A percentile compares a stretch with the other conserved stretches of the same genome.
Conservation (phyloP, 805 yeast species). For the Suhomyces prunicola region DNA sequence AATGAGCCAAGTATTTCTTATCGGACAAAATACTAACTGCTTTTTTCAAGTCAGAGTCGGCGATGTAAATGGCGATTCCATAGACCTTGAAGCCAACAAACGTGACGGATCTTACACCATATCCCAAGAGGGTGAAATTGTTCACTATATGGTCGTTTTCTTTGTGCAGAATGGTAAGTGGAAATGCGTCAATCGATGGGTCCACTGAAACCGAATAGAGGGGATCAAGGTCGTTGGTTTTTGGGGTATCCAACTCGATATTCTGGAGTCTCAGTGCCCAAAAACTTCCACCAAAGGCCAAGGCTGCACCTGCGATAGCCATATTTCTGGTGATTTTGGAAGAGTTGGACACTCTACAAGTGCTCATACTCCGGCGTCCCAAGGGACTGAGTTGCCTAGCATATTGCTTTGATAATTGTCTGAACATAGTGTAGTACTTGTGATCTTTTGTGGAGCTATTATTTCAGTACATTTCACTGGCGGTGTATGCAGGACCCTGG, state of each 20-base stretch:
- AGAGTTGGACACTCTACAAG: neutral
- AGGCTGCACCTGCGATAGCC: neutral
- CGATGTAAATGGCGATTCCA: conserved; percentile 79
- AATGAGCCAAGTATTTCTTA: neutral
- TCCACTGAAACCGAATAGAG: conserved; percentile 43
- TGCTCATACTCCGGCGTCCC: neutral
- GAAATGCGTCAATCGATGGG: conserved; percentile 49
- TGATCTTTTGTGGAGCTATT: neutral
- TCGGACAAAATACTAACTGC: conserved; percentile 9
- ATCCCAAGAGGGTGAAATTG: conserved; percentile 61
- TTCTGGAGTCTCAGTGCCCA: neutral
- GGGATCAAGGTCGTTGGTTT: conserved; percentile 3
- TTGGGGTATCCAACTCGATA: conserved; percentile 9
- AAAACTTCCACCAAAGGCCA: neutral
- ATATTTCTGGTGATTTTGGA: neutral
- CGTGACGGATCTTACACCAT: conserved; percentile 81
- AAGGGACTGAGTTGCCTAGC: neutral
- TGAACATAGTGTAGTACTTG: conserved; percentile 1
- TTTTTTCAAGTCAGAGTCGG: conserved; percentile 50
- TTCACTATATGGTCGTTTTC: conserved; percentile 20
- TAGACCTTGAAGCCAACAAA: conserved; percentile 81
- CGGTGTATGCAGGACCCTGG: neutral
- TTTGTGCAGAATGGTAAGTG: conserved; percentile 15
- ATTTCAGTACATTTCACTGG: neutral
- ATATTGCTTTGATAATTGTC: conserved; percentile 1